A percentile compares a stretch with the other conserved stretches of the same genome.
These are phyloP conservation scores for Colletotrichum godetiae DNA, from an alignment of 2,329 filamentous ascomycete species.

Conservation along the genomic window DNA sequence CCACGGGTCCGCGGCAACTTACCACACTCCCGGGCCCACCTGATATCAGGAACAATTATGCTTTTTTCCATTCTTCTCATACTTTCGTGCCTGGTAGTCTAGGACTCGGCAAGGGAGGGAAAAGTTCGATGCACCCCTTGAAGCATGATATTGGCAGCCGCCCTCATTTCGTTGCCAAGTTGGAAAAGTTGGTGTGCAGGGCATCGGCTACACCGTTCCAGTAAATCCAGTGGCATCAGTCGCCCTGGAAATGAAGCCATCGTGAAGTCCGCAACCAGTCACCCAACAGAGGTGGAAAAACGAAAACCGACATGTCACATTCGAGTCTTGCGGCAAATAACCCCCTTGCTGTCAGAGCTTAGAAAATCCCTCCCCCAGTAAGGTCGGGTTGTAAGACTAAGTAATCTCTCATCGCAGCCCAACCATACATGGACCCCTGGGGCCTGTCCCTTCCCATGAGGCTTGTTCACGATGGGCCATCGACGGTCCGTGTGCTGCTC, in stretches of 20 bases:
- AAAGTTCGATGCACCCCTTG: background rate
- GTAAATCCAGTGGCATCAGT: background rate
- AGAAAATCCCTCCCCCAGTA: background rate
- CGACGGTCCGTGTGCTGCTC: background rate
- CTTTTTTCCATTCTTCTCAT: background rate
- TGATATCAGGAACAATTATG: conserved; percentile 1
- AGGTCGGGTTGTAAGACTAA: background rate
- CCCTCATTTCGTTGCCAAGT: background rate
- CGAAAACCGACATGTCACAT: conserved; percentile 13
- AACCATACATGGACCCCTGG: conserved; percentile 22
- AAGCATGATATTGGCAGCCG: background rate
- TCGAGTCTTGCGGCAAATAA: background rate
- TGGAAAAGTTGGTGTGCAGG: background rate
- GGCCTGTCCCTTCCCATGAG: background rate
- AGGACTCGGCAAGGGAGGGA: background rate
- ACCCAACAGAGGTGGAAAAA: background rate
- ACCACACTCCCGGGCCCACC: background rate
- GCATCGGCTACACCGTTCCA: background rate
- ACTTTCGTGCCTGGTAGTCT: too few relatives aligned
- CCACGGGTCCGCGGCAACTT: conserved; percentile 2
- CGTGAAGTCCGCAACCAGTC: background rate
- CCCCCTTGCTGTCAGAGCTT: background rate
- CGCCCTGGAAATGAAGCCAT: conserved; percentile 16
- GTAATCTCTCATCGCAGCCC: conserved; percentile 28
- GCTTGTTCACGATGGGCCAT: background rate